A percentile compares a stretch with the other conserved stretches of the same genome.
Conservation (phyloP, 805 yeast genomes). For the Nadsonia fulvescens region DNA sequence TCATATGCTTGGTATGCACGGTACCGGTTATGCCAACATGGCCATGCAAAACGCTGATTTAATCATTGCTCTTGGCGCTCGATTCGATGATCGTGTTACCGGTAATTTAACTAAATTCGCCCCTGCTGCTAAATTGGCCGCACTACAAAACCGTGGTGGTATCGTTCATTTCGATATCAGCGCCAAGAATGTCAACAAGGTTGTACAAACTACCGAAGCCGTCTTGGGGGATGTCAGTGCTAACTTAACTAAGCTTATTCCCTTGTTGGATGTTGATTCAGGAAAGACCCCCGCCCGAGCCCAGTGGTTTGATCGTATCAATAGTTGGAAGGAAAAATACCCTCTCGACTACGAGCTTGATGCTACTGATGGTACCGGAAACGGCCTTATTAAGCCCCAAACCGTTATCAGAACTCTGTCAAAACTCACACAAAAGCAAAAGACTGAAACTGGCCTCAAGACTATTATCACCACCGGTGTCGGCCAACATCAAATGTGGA, state of each 20-base stretch:
- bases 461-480: slow-evolving; percentile 93
- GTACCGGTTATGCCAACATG: slow-evolving; percentile 83
- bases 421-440: slow-evolving; percentile 42
- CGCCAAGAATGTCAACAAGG: slow-evolving; percentile 95
- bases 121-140: slow-evolving; percentile 83
- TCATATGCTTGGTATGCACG: slow-evolving; percentile 98
- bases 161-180: slow-evolving; percentile 90
- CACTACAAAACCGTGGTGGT: slow-evolving; percentile 80
- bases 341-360: slow-evolving; percentile 74
- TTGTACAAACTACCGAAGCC: slow-evolving; percentile 84
- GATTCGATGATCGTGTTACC: slow-evolving; percentile 98
- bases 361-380: slow-evolving; percentile 23
- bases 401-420: slow-evolving; percentile 69
- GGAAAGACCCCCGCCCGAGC: slow-evolving; percentile 28
- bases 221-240: slow-evolving; percentile 87
- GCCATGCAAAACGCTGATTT: slow-evolving; percentile 90
- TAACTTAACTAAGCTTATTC: slow-evolving; percentile 57
- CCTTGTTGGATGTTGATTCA: slow-evolving; percentile 41
- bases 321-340: slow-evolving; percentile 69
- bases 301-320: slow-evolving; percentile 61
- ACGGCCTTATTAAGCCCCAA: slow-evolving; percentile 81
- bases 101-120: slow-evolving; percentile 75
- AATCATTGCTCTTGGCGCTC: slow-evolving; percentile 86
- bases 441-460: too few relatives aligned
- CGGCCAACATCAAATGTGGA: slow-evolving; percentile 99